These are phyloP conservation scores for Kluyveromyces aestuarii DNA, from an alignment of 805 yeast genomes.

Conservation along the genomic window DNA sequence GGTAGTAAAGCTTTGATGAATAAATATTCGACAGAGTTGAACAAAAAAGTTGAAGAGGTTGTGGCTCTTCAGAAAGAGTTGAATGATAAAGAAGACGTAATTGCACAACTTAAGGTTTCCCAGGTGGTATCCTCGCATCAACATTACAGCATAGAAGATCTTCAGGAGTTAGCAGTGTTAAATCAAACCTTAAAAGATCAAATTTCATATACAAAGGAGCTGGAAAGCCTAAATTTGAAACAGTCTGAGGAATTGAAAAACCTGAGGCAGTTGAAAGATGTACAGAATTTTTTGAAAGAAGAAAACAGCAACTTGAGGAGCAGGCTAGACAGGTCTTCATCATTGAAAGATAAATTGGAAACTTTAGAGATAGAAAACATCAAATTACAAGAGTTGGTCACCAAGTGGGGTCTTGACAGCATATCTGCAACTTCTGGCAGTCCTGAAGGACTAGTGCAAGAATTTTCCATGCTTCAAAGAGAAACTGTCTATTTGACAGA, in stretches of 20 bases:
- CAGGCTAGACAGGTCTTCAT: constrained; percentile 35
- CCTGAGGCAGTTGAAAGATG: constrained; percentile 28
- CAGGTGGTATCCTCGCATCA: constrained; percentile 30
- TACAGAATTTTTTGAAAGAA: constrained; percentile 17
- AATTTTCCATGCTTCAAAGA: constrained; percentile 33
- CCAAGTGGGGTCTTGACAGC: constrained; percentile 38
- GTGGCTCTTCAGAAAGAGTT: constrained; percentile 13
- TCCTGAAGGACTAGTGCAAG: constrained; percentile 32
- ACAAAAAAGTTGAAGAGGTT: constrained; percentile 15
- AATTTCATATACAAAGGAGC: constrained; percentile 34
- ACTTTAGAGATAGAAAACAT: constrained; percentile 43
- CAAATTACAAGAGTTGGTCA: constrained; percentile 37
- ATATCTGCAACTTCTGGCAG: constrained; percentile 14
- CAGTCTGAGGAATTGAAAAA: constrained; percentile 45
- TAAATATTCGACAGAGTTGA: constrained; percentile 20
- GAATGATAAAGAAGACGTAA: constrained; percentile 18
- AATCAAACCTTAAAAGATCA: constrained; percentile 34
- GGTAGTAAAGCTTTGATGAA: constrained; percentile 13
- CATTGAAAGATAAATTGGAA: constrained; percentile 36
- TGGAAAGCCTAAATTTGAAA: constrained; percentile 44
- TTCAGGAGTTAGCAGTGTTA: constrained; percentile 26
- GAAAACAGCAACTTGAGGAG: constrained; percentile 28
- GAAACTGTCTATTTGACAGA: constrained; percentile 31
- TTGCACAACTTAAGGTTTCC: constrained; percentile 24
- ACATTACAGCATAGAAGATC: constrained; percentile 25